phyloP scores from a whole-genome alignment of 768 basidiomycete species.

The Termitomyces sp. region DNA sequence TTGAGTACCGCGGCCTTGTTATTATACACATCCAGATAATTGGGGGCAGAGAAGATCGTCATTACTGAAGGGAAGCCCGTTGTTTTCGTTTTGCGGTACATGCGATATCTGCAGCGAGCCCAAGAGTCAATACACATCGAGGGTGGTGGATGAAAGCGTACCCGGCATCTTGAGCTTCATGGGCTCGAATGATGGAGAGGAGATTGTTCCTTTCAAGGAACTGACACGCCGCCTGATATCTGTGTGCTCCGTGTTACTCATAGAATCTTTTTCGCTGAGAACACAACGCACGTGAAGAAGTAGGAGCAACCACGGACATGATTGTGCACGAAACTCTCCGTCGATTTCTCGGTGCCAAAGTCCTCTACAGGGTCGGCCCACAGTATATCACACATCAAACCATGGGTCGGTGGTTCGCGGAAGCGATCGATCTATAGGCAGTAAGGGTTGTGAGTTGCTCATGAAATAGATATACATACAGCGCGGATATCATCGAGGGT shows the following conservation, averaged over 20 bases:
- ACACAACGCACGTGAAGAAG: conserved; percentile 61
- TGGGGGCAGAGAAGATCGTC: conserved; percentile 99
- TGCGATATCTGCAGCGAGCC: conserved; percentile 68
- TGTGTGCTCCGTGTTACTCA: conserved; percentile 26
- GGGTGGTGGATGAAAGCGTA: conserved; percentile 29
- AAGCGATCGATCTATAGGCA: conserved; percentile 84
- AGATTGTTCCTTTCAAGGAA: conserved; percentile 98
- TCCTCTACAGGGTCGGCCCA: conserved; percentile 99
- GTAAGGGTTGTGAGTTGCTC: neutral
- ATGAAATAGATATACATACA: conserved; percentile 43
- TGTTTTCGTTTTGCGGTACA: conserved; percentile 98
- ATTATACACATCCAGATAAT: conserved; percentile 98
- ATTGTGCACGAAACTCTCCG: conserved; percentile 91
- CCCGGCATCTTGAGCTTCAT: conserved; percentile 99
- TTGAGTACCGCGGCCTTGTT: conserved; percentile 99
- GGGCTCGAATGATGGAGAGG: conserved; percentile 94
- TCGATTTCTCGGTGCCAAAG: conserved; percentile 91
- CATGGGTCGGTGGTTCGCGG: conserved; percentile 96
- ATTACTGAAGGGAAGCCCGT: conserved; percentile 99
- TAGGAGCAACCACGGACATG: conserved; percentile 97
- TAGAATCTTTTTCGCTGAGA: neutral
- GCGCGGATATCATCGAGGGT: conserved; percentile 92
- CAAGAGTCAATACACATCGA: neutral
- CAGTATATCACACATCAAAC: conserved; percentile 97
- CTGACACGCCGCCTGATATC: conserved; percentile 94